phyloP scores from a whole-genome alignment of 495 filamentous ascomycete species.

The Penicillium canariense region DNA sequence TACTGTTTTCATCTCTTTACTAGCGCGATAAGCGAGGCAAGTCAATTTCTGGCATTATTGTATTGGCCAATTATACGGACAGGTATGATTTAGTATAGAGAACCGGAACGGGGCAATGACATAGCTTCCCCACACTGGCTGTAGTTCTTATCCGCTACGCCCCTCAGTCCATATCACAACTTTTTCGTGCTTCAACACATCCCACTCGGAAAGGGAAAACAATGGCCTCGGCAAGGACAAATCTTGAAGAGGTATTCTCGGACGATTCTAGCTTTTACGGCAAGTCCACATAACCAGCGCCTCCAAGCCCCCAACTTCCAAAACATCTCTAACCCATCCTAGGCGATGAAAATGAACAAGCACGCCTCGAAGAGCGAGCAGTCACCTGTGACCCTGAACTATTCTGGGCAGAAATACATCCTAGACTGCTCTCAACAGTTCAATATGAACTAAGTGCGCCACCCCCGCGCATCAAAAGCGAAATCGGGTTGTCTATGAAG shows the following conservation, averaged over 20 bases:
- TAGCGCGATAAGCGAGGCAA: no score
- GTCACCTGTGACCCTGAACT: conserved; percentile 42
- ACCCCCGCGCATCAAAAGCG: background rate
- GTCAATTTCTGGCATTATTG: background rate
- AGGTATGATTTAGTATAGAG: background rate
- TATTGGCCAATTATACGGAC: background rate
- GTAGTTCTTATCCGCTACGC: background rate
- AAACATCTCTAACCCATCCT: conserved; percentile 19
- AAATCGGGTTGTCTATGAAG: background rate
- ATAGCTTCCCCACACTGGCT: background rate
- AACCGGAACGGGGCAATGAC: background rate
- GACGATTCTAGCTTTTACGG: conserved; percentile 76
- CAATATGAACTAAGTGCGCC: conserved; percentile 18
- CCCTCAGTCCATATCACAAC: background rate
- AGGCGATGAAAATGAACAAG: conserved; percentile 54
- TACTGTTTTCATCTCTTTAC: no score
- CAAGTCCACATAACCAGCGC: conserved; percentile 21
- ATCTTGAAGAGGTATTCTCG: conserved; percentile 40
- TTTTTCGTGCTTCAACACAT: background rate
- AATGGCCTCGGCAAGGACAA: conserved; percentile 6
- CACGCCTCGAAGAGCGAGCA: conserved; percentile 33
- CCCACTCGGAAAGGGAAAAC: background rate
- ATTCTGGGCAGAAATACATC: conserved; percentile 45
- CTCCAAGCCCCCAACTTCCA: no score
- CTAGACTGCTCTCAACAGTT: conserved; percentile 31